Evolutionary conservation across 2,329 filamentous ascomycete genomes (phyloP).

Genomic region (Cladosporium sp.): DNA sequence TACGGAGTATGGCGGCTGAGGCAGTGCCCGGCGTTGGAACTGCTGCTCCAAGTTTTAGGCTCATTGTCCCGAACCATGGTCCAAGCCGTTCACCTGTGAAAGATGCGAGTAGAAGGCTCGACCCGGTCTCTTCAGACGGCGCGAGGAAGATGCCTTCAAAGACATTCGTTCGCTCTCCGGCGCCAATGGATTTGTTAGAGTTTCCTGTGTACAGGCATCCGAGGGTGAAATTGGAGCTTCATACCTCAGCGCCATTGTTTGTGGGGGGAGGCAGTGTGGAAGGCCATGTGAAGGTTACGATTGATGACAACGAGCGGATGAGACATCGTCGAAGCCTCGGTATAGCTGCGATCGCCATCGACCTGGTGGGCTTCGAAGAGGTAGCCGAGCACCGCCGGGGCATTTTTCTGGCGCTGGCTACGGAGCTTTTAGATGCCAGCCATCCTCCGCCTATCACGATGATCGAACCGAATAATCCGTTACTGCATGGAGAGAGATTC

Average conservation of each 20-base stretch:
- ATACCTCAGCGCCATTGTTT: conserved; percentile 45
- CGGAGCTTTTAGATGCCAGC: conserved; percentile 44
- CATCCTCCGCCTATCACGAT: conserved; percentile 47
- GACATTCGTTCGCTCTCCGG: conserved; percentile 43
- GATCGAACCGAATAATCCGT: conserved; percentile 39
- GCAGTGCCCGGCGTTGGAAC: not conserved
- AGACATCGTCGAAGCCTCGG: conserved; percentile 40
- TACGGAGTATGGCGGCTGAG: conserved; percentile 10
- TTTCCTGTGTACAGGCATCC: conserved; percentile 44
- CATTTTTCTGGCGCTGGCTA: conserved; percentile 47
- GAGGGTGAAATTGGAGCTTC: conserved; percentile 44
- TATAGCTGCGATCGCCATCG: conserved; percentile 45
- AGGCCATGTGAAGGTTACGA: conserved; percentile 42
- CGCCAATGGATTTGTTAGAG: conserved; percentile 45
- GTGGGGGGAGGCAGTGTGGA: conserved; percentile 51
- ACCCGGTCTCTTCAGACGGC: conserved; percentile 39
- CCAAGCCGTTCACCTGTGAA: conserved; percentile 45
- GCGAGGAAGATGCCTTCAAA: conserved; percentile 39
- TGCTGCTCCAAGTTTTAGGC: not conserved
- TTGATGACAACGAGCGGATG: conserved; percentile 42
- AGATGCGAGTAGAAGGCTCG: conserved; percentile 34
- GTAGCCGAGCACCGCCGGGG: conserved; percentile 39
- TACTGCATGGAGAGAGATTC: conserved; percentile 34
- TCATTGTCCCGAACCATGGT: conserved; percentile 39
- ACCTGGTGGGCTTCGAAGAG: conserved; percentile 49